Conservation (phyloP, 73 alveolate species). For the Paramecium caudatum region DNA sequence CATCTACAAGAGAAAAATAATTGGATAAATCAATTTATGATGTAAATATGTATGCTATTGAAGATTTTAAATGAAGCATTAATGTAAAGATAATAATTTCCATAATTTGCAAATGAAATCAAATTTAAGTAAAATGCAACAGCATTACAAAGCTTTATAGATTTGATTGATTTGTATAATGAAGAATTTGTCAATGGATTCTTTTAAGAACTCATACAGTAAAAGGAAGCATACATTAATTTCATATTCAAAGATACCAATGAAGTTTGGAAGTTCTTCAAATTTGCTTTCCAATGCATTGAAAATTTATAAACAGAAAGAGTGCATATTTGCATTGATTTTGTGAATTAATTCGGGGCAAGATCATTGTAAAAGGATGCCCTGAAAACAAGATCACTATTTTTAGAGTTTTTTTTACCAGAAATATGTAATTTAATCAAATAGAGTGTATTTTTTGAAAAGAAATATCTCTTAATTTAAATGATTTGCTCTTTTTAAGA, state of each 20-base stretch:
- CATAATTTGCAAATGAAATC: slow-evolving; percentile 20
- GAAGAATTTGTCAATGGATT: slow-evolving; percentile 78
- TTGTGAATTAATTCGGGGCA: slow-evolving; percentile 67
- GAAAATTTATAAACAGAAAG: slow-evolving; percentile 57
- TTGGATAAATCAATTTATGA: slow-evolving; percentile 68
- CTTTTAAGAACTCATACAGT: slow-evolving; percentile 54
- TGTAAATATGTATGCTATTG: neutral
- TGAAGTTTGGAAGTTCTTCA: slow-evolving; percentile 74
- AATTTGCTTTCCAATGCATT: slow-evolving; percentile 57
- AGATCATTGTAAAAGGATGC: slow-evolving; percentile 72
- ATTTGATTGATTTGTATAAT: slow-evolving; percentile 38
- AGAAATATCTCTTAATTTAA: slow-evolving; percentile 63
- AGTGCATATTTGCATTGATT: slow-evolving; percentile 67
- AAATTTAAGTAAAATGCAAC: slow-evolving; percentile 58
- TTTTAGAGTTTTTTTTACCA: slow-evolving; percentile 74
- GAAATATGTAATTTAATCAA: slow-evolving; percentile 50
- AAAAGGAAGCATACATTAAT: slow-evolving; percentile 75
- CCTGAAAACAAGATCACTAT: slow-evolving; percentile 66
- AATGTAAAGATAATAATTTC: slow-evolving; percentile 45
- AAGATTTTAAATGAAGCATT: slow-evolving; percentile 65
- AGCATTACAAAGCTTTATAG: slow-evolving; percentile 62
- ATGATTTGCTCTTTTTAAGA: slow-evolving; percentile 69
- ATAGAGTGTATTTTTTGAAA: slow-evolving; percentile 67
- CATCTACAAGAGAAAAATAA: slow-evolving; percentile 69
- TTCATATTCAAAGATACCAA: slow-evolving; percentile 75